A percentile compares a stretch with the other conserved stretches of the same genome.
Evolutionary conservation across 73 alveolate genomes (phyloP).

Genomic region (Durusdinium trenchii): DNA sequence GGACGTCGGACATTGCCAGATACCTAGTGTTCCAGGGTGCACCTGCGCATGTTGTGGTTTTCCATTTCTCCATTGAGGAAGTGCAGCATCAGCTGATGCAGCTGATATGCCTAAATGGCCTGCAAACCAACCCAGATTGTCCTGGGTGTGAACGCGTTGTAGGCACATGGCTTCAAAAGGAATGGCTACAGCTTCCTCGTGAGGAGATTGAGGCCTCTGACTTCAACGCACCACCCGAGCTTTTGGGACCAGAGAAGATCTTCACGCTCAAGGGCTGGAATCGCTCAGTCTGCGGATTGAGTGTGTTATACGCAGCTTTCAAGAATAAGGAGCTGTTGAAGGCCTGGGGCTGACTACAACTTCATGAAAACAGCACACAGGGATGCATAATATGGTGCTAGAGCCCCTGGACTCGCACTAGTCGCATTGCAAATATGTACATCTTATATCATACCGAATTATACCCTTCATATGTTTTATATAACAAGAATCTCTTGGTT

Average conservation of each 20-base stretch:
- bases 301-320: neutral
- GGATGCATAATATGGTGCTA: neutral
- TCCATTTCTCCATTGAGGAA: neutral
- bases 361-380: too few species aligned
- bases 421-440: too few species aligned
- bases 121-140: neutral
- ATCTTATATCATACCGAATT: neutral
- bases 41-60: neutral
- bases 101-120: neutral
- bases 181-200: neutral
- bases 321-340: neutral
- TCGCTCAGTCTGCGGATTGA: neutral
- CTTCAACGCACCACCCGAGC: neutral
- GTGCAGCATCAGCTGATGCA: neutral
- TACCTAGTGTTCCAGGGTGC: neutral
- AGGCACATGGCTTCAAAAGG: neutral
- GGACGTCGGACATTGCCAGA: neutral
- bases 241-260: neutral
- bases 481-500: neutral
- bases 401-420: neutral
- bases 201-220: neutral
- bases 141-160: neutral
- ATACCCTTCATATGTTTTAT: neutral
- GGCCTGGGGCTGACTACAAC: neutral
- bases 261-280: conserved; percentile 24